phyloP scores from a whole-genome alignment of 2,329 filamentous ascomycete species.

The Xylaria hypoxylon region DNA sequence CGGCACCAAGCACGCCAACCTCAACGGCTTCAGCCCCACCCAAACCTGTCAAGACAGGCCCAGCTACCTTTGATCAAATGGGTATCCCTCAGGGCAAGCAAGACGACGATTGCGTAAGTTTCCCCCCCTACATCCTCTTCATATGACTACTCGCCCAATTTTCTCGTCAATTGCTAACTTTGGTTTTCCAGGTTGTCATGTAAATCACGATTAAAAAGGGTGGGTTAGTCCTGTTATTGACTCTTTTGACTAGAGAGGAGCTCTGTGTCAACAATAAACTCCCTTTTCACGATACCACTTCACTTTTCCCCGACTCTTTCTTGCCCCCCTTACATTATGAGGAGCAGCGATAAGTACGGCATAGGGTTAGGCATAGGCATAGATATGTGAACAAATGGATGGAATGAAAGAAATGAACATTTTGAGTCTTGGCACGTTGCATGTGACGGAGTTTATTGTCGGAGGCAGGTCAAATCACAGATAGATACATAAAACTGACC shows the following conservation, averaged over 20 bases:
- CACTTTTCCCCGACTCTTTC: neutral
- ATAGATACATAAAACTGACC: neutral
- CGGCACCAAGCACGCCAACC: slow-evolving; percentile 47
- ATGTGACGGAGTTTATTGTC: slow-evolving; percentile 20
- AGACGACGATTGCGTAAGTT: slow-evolving; percentile 89
- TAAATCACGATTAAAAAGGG: slow-evolving; percentile 18
- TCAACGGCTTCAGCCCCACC: slow-evolving; percentile 51
- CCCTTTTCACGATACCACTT: slow-evolving; percentile 22
- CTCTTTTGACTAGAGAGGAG: slow-evolving; percentile 15
- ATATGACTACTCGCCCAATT: neutral
- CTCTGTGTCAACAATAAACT: slow-evolving; percentile 10
- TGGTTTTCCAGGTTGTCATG: slow-evolving; percentile 30
- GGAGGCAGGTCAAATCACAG: neutral
- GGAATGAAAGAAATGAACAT: slow-evolving; percentile 13
- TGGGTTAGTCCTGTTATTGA: neutral
- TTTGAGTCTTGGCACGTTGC: slow-evolving; percentile 9
- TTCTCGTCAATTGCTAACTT: slow-evolving; percentile 14
- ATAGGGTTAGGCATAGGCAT: slow-evolving; percentile 20
- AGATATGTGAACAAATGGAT: slow-evolving; percentile 13
- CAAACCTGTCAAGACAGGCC: slow-evolving; percentile 69
- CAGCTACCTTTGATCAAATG: slow-evolving; percentile 98
- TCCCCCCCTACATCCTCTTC: neutral
- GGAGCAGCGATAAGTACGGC: neutral
- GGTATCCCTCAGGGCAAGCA: slow-evolving; percentile 86
- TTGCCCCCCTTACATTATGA: neutral